A percentile compares a stretch with the other conserved stretches of the same genome.
These are phyloP conservation scores for Phytophthora pistaciae DNA, from an alignment of 352 stramenopile species.

Conservation along the genomic window DNA sequence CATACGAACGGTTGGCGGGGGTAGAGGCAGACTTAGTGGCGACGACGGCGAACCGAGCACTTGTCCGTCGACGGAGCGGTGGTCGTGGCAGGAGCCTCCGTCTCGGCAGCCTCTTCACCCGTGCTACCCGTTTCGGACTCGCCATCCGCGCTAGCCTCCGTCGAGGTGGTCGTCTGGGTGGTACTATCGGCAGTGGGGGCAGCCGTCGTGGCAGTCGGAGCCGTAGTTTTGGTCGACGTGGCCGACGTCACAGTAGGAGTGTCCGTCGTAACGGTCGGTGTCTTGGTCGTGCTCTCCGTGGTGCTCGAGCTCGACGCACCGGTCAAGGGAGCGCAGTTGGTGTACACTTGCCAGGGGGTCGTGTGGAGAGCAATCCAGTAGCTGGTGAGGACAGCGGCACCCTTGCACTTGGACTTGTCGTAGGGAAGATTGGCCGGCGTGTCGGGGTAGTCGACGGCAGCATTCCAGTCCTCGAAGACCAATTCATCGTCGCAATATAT, in stretches of 20 bases:
- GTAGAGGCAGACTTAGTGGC: conserved; percentile 24
- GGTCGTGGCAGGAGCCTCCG: conserved; percentile 16
- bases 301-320: conserved; percentile 29
- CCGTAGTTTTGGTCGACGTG: conserved; percentile 15
- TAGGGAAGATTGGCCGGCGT: conserved; percentile 49
- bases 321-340: conserved; percentile 45
- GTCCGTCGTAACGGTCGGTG: conserved; percentile 4
- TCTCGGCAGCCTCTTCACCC: conserved; percentile 17
- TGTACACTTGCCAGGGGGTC: conserved; percentile 60
- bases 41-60: conserved; percentile 44
- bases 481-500: conserved; percentile 54
- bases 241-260: conserved; percentile 18
- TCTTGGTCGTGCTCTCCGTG: conserved; percentile 2
- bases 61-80: conserved; percentile 31
- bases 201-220: conserved; percentile 16
- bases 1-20: conserved; percentile 10
- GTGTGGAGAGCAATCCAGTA: conserved; percentile 62
- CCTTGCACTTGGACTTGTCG: conserved; percentile 46
- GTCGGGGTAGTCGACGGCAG: conserved; percentile 40
- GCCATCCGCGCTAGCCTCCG: conserved; percentile 8
- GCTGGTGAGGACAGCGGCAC: conserved; percentile 40
- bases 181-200: conserved; percentile 9
- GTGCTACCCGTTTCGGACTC: conserved; percentile 13
- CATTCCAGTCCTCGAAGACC: conserved; percentile 53
- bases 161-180: conserved; percentile 12